Conservation (phyloP, 179 eudicot genomes). For the Heliamphora pulchella region DNA sequence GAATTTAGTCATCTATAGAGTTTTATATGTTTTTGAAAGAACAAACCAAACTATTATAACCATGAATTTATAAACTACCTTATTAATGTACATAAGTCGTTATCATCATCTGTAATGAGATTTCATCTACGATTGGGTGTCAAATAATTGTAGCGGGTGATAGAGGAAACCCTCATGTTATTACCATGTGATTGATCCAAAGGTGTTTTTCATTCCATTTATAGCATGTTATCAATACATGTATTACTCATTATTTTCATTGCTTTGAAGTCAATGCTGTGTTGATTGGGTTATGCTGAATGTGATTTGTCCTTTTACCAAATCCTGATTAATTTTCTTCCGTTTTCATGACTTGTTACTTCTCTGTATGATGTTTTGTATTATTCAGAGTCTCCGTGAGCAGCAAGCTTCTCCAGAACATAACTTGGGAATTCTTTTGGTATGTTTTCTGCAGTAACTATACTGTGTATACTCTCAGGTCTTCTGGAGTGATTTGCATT, state of each 20-base stretch:
- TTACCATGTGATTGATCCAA: neutral
- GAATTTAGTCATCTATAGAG: no score
- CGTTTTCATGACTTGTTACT: neutral
- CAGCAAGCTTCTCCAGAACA: conserved; percentile 54
- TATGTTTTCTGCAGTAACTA: conserved; percentile 28
- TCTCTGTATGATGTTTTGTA: neutral
- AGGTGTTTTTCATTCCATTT: neutral
- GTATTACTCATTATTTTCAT: neutral
- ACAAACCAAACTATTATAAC: no score
- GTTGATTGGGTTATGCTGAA: neutral
- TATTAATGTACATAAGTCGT: no score
- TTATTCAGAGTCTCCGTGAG: conserved; percentile 51
- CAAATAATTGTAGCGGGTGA: no score
- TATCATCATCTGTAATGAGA: no score
- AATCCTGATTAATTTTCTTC: neutral
- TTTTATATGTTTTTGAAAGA: no score
- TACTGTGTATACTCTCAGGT: neutral
- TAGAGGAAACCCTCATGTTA: neutral
- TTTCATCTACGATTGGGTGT: no score
- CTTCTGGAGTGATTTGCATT: neutral
- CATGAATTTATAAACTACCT: no score
- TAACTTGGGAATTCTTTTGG: conserved; percentile 85
- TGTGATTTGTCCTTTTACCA: neutral
- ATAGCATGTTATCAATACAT: neutral
- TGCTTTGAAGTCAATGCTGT: neutral